Conservation (phyloP, 148 eudicot genomes). For the Limonium bicolor region DNA sequence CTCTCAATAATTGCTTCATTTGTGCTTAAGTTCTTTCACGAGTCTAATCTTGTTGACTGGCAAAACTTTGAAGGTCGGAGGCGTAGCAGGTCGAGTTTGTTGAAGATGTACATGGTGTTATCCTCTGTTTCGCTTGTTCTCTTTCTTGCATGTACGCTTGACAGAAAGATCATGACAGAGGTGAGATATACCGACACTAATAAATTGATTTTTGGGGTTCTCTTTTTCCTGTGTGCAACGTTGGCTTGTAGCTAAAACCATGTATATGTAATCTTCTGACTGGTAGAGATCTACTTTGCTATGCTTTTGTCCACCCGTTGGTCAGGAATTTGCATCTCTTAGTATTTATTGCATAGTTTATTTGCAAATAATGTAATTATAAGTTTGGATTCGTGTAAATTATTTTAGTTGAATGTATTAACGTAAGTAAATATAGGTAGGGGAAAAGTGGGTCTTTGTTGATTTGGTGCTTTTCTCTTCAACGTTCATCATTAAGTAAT, state of each 20-base stretch:
- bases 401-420: no score
- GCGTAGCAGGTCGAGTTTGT: conserved; percentile 31
- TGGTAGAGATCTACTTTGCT: not conserved
- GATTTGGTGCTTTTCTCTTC: no score
- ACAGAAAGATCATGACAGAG: conserved; percentile 21
- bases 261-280: not conserved
- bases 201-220: not conserved
- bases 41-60: not conserved
- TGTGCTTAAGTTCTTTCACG: not conserved
- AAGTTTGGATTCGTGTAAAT: no score
- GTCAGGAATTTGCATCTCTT: no score
- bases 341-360: no score
- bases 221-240: not conserved
- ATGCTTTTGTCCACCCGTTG: not conserved
- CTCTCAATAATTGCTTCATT: not conserved
- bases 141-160: conserved; percentile 16
- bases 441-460: no score
- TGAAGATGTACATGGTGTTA: conserved; percentile 39
- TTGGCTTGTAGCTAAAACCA: not conserved
- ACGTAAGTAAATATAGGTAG: no score
- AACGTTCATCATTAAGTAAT: no score
- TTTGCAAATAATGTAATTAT: no score
- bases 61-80: conserved; percentile 33
- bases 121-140: conserved; percentile 24
- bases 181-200: conserved; percentile 9